Evolutionary conservation across 257 asterid species (phyloP).

Genomic region (Gardenia jasminoides): DNA sequence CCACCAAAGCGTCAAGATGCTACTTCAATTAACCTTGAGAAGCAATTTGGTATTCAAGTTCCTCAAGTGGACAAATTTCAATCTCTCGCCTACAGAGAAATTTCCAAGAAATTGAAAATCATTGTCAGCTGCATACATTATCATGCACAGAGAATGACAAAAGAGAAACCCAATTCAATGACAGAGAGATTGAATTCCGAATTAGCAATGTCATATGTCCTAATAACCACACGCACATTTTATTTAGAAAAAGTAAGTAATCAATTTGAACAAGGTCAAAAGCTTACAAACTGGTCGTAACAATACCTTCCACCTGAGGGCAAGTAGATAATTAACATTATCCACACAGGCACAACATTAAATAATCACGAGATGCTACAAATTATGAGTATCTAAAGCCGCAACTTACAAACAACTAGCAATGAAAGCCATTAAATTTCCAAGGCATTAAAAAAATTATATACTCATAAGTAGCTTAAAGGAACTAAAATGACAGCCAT

Average conservation of each 20-base stretch:
- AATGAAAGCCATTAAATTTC: neutral
- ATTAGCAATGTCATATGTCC: neutral
- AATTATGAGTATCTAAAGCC: neutral
- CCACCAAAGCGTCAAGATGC: slow-evolving; percentile 19
- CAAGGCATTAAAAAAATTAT: too few species aligned
- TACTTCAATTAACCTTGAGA: neutral
- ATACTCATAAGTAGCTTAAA: neutral
- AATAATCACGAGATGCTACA: neutral
- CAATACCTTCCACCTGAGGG: neutral
- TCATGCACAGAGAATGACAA: slow-evolving; percentile 4
- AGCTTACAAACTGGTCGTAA: neutral
- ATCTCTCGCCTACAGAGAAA: neutral
- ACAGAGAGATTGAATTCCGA: neutral
- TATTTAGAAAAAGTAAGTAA: neutral
- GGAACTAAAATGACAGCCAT: neutral
- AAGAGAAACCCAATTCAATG: neutral
- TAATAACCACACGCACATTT: neutral
- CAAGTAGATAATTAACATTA: neutral
- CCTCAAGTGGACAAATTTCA: neutral
- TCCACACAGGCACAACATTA: neutral
- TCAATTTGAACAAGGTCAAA: neutral
- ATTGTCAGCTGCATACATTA: too few species aligned
- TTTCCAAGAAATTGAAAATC: neutral
- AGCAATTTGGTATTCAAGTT: slow-evolving; percentile 3
- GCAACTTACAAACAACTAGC: neutral